Conservation (phyloP, 768 basidiomycete species). For the Cytidiella melzeri region DNA sequence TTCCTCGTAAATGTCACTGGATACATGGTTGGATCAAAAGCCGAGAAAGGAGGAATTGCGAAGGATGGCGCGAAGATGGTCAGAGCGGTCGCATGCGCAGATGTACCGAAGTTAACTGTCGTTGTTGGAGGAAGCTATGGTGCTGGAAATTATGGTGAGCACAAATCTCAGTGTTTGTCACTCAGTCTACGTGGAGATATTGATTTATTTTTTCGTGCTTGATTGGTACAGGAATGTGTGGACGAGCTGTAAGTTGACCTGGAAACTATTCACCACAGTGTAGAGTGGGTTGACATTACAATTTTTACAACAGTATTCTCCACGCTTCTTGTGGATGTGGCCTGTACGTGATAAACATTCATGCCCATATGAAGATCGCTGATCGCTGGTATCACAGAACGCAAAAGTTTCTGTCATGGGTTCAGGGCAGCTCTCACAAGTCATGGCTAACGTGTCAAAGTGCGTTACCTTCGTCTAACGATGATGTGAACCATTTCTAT, state of each 20-base stretch:
- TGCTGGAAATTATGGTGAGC: constrained; percentile 87
- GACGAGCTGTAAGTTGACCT: constrained; percentile 66
- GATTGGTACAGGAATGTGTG: constrained; percentile 91
- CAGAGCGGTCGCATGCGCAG: constrained; percentile 87
- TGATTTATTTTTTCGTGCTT: constrained; percentile 10
- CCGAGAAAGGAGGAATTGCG: constrained; percentile 90
- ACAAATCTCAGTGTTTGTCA: too few species aligned
- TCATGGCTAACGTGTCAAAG: constrained; percentile 88
- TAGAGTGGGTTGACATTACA: too few species aligned
- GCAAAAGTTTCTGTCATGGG: constrained; percentile 96
- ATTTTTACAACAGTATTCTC: constrained; percentile 65
- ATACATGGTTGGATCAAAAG: constrained; percentile 97
- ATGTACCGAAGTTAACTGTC: constrained; percentile 92
- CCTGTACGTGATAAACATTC: constrained; percentile 52
- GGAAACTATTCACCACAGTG: not conserved
- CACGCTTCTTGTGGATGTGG: constrained; percentile 98
- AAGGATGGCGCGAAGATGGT: constrained; percentile 98
- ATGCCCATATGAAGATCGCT: too few species aligned
- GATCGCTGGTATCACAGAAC: constrained; percentile 41
- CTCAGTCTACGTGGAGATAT: constrained; percentile 5
- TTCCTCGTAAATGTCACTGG: constrained; percentile 97
- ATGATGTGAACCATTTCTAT: too few species aligned
- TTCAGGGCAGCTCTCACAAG: constrained; percentile 84
- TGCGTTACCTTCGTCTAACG: constrained; percentile 31
- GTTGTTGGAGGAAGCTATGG: constrained; percentile 92